These are phyloP conservation scores for Salvia miltiorrhiza DNA, from an alignment of 257 asterid species.

Conservation along the genomic window DNA sequence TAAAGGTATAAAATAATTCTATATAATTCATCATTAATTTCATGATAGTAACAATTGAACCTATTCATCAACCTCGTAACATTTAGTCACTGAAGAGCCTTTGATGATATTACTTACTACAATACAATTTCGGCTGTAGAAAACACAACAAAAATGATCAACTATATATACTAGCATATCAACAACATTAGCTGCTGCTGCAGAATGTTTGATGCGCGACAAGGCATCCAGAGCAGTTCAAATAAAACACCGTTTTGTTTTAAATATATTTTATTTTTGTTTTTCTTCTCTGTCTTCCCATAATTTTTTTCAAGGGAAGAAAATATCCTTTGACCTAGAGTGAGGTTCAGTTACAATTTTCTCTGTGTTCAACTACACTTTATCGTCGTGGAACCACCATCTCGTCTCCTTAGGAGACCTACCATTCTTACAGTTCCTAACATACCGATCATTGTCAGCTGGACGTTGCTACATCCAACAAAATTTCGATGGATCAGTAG, in stretches of 20 bases:
- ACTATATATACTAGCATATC: slow-evolving; percentile 12
- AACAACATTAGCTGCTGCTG: slow-evolving; percentile 18
- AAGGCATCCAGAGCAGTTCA: slow-evolving; percentile 26
- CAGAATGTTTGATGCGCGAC: slow-evolving; percentile 27
- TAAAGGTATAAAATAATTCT: neutral
- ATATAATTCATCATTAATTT: neutral
- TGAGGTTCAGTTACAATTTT: slow-evolving; percentile 28
- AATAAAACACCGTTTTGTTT: slow-evolving; percentile 8
- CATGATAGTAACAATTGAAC: neutral
- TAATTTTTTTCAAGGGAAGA: slow-evolving; percentile 19
- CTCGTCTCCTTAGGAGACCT: slow-evolving; percentile 98
- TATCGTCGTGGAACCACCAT: slow-evolving; percentile 99
- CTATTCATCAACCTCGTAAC: neutral
- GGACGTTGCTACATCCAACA: slow-evolving; percentile 74
- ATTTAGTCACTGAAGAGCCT: neutral
- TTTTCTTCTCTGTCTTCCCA: slow-evolving; percentile 2
- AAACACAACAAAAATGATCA: neutral
- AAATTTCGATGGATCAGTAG: neutral
- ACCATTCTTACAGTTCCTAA: slow-evolving; percentile 88
- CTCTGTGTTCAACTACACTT: slow-evolving; percentile 44
- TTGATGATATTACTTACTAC: neutral
- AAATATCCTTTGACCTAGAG: slow-evolving; percentile 12
- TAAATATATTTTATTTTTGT: slow-evolving; percentile 10
- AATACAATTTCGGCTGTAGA: neutral
- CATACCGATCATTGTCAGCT: slow-evolving; percentile 90